phyloP scores from a whole-genome alignment of 192 early-diverging fungal genomes.

The Coemansia sp. region DNA sequence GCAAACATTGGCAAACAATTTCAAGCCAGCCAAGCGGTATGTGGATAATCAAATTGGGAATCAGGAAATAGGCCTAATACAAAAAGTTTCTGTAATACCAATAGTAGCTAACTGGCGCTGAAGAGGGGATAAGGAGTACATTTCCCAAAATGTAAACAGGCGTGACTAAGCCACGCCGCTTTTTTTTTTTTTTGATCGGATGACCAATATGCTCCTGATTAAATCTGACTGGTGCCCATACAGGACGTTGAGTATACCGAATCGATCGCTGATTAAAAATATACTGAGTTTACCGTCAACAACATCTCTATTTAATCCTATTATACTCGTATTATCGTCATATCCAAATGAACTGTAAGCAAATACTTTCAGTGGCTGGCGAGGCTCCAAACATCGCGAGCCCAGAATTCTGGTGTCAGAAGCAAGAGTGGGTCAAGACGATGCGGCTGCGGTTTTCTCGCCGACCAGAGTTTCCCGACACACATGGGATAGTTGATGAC shows the following conservation, averaged over 20 bases:
- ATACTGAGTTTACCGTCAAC: neutral
- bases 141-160: too few relatives aligned
- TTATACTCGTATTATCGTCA: neutral
- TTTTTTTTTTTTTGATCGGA: neutral
- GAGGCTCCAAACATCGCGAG: constrained; percentile 12
- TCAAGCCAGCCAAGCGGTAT: neutral
- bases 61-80: neutral
- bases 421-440: constrained; percentile 77
- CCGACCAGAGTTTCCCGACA: constrained; percentile 80
- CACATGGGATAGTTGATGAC: constrained; percentile 77
- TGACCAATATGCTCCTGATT: neutral
- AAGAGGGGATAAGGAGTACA: too few relatives aligned
- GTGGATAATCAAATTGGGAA: neutral
- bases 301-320: neutral
- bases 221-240: constrained; percentile 1
- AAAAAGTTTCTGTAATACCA: too few relatives aligned
- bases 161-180: too few relatives aligned
- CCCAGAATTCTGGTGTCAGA: constrained; percentile 54
- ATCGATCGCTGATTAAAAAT: neutral
- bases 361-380: neutral
- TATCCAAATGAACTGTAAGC: neutral
- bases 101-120: too few relatives aligned
- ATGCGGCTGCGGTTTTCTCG: constrained; percentile 86
- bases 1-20: neutral
- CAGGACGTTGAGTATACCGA: neutral